Base-by-base conservation (phyloP, 1,139 yeast species). In the Spencermartinsiella ligniputridi region DNA sequence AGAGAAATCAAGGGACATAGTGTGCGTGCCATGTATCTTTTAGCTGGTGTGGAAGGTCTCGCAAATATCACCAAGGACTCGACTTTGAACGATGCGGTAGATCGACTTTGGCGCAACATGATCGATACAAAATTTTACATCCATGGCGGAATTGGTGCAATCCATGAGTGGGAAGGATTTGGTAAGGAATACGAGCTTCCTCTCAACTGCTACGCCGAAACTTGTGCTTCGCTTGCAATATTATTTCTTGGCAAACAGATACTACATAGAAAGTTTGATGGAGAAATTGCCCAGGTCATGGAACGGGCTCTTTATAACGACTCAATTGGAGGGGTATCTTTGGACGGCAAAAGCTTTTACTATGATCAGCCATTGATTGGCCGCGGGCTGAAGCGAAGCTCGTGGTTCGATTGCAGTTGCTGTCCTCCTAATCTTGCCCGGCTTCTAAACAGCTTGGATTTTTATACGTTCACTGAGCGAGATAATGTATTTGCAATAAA, bases 141-240 rank as follows among this genome's bases (percentile, higher is more conserved):
- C 19, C 57, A 53, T 44, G 63, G 62, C 17, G 63, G 62, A 9
- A 57, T 58, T 44, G 63, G 63, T 1, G 38, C 62, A 6, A 45
- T 52, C 30, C 47, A 29, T 17, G 45, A 49, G 21, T 58, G 59
- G 58, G 63, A 59, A 51, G 63, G 63, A 2, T 58, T 58, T 45
- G 62, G 60, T 16, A 54, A 52, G 18, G 41, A 48, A 16, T 59
- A 53, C 30, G 61, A 55, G 20, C 47, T 58, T 24, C 47, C 55
- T 34, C 54, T 60, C 56, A 52, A 52, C 32, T 55, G 62, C 29
- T 59, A 59, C 33, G 51, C 54, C 18, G 63, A 59, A 40, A 58
- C 62, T 2, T 59, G 63, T 51, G 63, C 44, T 3, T 41, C 44
- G 3, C 30, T 41, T 8, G 44, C 33, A 11, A 37, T 41, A 13